Evolutionary conservation across 306 rosid genomes (phyloP).

Genomic region (Cajanus cajan): DNA sequence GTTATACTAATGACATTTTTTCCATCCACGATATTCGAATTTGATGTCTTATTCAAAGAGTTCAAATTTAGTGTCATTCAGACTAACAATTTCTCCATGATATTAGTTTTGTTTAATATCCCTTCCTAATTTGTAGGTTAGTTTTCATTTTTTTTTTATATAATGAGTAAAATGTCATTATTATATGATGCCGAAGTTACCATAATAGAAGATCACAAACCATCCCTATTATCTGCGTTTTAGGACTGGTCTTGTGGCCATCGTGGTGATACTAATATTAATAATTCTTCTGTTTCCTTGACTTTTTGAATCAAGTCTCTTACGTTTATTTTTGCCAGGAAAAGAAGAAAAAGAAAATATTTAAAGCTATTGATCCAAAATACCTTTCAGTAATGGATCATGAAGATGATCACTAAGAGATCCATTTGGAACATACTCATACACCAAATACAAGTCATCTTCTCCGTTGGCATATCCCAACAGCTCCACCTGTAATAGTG

Average conservation of each 20-base stretch:
- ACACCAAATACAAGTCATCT: slow-evolving; percentile 69
- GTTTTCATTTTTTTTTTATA: not conserved
- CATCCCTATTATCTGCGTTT: not conserved
- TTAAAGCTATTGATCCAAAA: not conserved
- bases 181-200: not conserved
- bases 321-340: not conserved
- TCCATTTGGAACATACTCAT: slow-evolving; percentile 67
- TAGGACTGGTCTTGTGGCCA: not conserved
- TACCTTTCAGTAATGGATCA: slow-evolving; percentile 70
- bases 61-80: too few species aligned
- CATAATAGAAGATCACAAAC: not conserved
- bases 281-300: not conserved
- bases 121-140: not conserved
- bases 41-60: too few species aligned
- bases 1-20: too few species aligned
- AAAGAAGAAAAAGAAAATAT: not conserved
- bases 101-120: not conserved
- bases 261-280: not conserved
- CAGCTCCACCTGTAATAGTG: slow-evolving; percentile 63
- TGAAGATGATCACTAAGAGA: slow-evolving; percentile 72
- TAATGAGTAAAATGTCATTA: not conserved
- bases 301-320: not conserved
- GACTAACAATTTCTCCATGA: too few species aligned
- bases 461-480: slow-evolving; percentile 79
- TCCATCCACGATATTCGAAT: too few species aligned